phyloP scores from a whole-genome alignment of 2,329 filamentous ascomycete genomes.

The Pseudophaeomoniella oleicola region DNA sequence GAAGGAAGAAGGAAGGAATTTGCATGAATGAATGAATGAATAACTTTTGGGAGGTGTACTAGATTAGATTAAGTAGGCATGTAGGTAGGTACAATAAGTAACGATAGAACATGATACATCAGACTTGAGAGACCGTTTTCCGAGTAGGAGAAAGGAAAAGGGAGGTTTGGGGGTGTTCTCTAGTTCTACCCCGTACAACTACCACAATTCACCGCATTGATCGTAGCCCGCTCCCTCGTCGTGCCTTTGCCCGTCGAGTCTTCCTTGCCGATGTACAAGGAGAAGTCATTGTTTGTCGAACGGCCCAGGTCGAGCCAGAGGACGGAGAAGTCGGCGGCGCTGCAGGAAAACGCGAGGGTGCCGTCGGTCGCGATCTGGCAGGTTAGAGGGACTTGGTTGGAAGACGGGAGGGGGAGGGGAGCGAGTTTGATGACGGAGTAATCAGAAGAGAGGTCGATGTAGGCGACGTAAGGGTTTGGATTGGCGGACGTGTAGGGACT shows the following conservation, averaged over 20 bases:
- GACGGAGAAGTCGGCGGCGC: neutral
- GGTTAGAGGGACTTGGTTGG: neutral
- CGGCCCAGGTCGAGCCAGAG: neutral
- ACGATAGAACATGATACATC: no score
- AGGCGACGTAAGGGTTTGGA: no score
- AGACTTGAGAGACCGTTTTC: no score
- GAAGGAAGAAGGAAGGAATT: no score
- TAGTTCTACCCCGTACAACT: no score
- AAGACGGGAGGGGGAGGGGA: neutral
- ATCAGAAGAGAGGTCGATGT: neutral
- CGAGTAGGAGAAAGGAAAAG: no score
- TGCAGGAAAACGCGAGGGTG: neutral
- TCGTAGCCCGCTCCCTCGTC: neutral
- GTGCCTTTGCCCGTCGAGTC: neutral
- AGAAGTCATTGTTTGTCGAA: neutral
- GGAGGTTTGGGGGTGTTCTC: no score
- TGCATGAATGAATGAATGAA: no score
- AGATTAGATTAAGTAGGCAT: no score
- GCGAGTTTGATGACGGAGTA: neutral
- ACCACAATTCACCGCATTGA: neutral
- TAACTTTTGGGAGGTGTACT: no score
- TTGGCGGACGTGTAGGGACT: neutral
- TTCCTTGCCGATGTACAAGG: neutral
- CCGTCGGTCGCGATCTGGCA: neutral
- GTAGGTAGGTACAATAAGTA: no score